Evolutionary conservation across 139 green algal species (phyloP).

Genomic region (Chlamydomonas asymmetrica): DNA sequence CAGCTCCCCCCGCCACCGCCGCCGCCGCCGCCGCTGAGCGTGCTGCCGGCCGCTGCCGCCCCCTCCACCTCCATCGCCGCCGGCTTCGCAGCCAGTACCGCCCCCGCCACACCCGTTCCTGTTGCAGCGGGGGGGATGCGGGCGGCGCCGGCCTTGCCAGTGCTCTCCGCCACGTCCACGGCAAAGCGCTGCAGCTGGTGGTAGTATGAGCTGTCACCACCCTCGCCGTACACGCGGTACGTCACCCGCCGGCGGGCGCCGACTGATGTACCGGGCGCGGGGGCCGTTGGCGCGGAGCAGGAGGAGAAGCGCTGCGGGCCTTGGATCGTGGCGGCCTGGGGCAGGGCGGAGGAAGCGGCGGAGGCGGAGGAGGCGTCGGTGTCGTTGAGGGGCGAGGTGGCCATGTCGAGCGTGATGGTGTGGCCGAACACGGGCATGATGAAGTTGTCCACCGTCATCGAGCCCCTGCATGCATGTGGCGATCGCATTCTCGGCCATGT

Average conservation of each 20-base stretch:
- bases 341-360: background rate
- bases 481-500: background rate
- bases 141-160: background rate
- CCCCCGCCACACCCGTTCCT: too few relatives aligned
- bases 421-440: conserved; percentile 45
- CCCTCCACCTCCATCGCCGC: background rate
- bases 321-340: background rate
- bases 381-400: background rate
- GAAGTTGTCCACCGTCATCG: conserved; percentile 21
- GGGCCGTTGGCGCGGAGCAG: too few relatives aligned
- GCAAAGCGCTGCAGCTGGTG: conserved; percentile 37
- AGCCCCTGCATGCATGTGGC: conserved; percentile 11
- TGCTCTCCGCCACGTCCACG: conserved; percentile 10
- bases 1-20: too few relatives aligned
- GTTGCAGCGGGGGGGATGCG: too few relatives aligned
- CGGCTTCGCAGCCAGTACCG: background rate
- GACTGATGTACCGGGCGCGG: too few relatives aligned
- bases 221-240: conserved; percentile 18
- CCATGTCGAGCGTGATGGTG: background rate
- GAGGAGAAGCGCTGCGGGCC: too few relatives aligned
- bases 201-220: conserved; percentile 32
- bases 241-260: too few relatives aligned
- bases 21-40: background rate
- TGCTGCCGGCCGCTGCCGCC: background rate
- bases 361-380: background rate